Base-by-base conservation (phyloP, 176 grass and related monocot species). In the Aegilops speltoides region DNA sequence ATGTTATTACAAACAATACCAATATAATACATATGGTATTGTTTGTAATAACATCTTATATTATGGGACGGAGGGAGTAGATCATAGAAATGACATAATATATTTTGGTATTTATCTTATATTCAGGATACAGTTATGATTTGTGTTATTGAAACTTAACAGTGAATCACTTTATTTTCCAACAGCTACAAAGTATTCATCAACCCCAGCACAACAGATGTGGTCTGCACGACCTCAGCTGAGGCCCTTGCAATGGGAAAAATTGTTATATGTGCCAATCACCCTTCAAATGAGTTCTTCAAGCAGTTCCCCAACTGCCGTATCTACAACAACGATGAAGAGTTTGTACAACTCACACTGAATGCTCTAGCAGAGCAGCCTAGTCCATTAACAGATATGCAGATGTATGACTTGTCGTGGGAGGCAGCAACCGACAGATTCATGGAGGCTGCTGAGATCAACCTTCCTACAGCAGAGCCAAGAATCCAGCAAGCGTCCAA, bases 171-270 rank as follows among this genome's bases (percentile, higher is more conserved):
- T 79, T 87, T 67, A 23, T 95, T 82, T 79, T 26, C 29, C 7
- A 57, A 72, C 87, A 96, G 94, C 29, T 98, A 98, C 45, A 98
- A 96, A 77, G 90, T 98, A n/a, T 98, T 98, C 81, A 81, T 98
- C 61, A 98, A 98, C 63, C 97, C 94, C 10, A 98, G 97, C 80
- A 98, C 94, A 56, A 96, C 97, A 56, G 97, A 98, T 77, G 97
- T 98, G 52, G 93, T 98, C 24, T 98, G 94, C 54, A 98, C 94
- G 5, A 98, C 97, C 11, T 93, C 85, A 11, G 97, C 97, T 28
- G 97, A 98, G 84, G 97, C 94, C 73, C 85, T 98, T 76, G 94
- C 97, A 48, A 98, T 98, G 97, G 97, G 97, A 29, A 98, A 98
- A 78, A 98, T 96, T 16, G 94, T 94, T 69, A 88, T 98, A 78